Evolutionary conservation across 768 basidiomycete genomes (phyloP).

Genomic region (Suillus occidentalis): DNA sequence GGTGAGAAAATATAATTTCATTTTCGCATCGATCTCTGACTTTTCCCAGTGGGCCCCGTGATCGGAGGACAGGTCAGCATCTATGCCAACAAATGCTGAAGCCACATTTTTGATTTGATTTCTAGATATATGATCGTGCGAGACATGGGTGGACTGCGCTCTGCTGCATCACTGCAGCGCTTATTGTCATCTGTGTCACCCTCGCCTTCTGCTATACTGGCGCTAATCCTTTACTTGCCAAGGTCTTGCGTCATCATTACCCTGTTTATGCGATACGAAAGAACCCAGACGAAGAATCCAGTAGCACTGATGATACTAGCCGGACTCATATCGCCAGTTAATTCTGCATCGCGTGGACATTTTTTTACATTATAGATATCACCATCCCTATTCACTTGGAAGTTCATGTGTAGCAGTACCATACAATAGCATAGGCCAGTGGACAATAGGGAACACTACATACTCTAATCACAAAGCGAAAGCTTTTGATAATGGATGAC

Average conservation of each 20-base stretch:
- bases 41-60: constrained; percentile 59
- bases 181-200: constrained; percentile 39
- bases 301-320: not conserved
- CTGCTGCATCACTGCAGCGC: constrained; percentile 45
- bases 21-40: constrained; percentile 7
- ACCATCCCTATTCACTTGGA: constrained; percentile 7
- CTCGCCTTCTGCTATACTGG: constrained; percentile 52
- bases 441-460: constrained; percentile 1
- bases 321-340: not conserved
- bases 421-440: constrained; percentile 5
- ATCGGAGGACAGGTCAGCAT: constrained; percentile 62
- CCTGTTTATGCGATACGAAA: not conserved
- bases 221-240: constrained; percentile 39
- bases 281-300: constrained; percentile 1
- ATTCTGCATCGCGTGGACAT: not conserved
- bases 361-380: not conserved
- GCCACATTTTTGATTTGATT: constrained; percentile 7
- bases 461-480: not conserved
- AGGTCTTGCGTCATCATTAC: constrained; percentile 23
- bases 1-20: constrained; percentile 37
- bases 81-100: not conserved
- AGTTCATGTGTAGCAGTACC: constrained; percentile 8
- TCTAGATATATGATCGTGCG: constrained; percentile 59
- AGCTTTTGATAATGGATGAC: not conserved
- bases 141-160: constrained; percentile 61